Evolutionary conservation across 2,329 filamentous ascomycete species (phyloP), one percentile per base, ranked within the genome.

Genomic region (Laburnicola sp.): DNA sequence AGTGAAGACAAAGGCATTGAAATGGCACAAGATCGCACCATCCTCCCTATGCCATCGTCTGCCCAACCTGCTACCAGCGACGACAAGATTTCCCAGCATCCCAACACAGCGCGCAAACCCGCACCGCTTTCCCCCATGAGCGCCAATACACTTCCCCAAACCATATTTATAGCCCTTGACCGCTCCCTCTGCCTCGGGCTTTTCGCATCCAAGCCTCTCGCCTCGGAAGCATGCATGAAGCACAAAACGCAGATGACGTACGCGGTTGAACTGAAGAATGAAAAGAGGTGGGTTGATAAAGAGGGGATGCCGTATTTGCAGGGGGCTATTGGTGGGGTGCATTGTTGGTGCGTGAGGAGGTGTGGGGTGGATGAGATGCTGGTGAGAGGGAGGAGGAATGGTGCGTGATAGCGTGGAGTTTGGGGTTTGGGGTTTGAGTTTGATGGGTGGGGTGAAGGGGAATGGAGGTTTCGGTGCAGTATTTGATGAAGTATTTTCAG

Each of bases 181-280:
- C n/a, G 23, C 16, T 31, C 39, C 4, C 39, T 42, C 6, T 42
- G 26, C 26, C 39, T 42, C 6, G 39, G 39, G 9, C 27, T 42
- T 11, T 42, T 31, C 28, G 26, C 21, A 6, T 16, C 22, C 6
- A 42, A 42, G 21, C 21, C 26, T 10, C 30, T 4, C 3, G 39
- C 39, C 16, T 42, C 26, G 39, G 39, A 31, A 10, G 26, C 39
- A 11, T 42, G 39, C 22, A 42, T 42, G 39, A 32, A 31, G n/a
- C 39, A 42, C n/a, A 42, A 42, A 27, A 42, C n/a, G 39, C 39
- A 42, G 16, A 31, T 42, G 26, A 42, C 39, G 7, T 42, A 42
- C 21, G 30, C 27, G 4, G 39, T 42, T 2, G 6, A 3, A 5
- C 11, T 42, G 10, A 11, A 2, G 22, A 22, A 31, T 31, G 26